Percentiles rank a stretch among this genome's conserved stretches.
Conservation (phyloP, 2,329 filamentous ascomycete species). For the Teratosphaeria gauchensis region DNA sequence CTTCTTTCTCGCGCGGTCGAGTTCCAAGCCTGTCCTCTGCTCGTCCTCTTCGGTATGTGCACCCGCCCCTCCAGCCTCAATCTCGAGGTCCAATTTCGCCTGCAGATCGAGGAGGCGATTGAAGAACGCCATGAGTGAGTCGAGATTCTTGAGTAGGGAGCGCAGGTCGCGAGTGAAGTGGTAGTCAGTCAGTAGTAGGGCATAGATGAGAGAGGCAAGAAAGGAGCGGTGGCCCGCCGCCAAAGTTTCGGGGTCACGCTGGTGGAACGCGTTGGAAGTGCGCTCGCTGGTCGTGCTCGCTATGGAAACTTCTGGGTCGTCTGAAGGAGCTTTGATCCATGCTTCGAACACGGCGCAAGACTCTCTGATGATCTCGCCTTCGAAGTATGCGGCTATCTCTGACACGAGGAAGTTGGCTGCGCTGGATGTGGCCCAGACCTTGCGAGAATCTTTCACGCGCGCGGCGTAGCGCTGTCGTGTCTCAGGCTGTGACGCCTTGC, state of each 20-base stretch:
- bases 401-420: slow-evolving; percentile 82
- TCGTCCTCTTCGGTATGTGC: slow-evolving; percentile 52
- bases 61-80: slow-evolving; percentile 64
- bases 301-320: not conserved
- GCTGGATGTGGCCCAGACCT: slow-evolving; percentile 81
- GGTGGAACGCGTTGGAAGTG: slow-evolving; percentile 8
- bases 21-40: slow-evolving; percentile 52
- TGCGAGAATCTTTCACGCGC: slow-evolving; percentile 61
- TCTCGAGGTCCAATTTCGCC: slow-evolving; percentile 67
- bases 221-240: slow-evolving; percentile 71
- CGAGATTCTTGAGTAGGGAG: slow-evolving; percentile 61
- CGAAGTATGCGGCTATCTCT: slow-evolving; percentile 79
- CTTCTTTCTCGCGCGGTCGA: slow-evolving; percentile 53
- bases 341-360: slow-evolving; percentile 70
- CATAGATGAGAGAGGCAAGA: slow-evolving; percentile 56
- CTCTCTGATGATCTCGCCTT: slow-evolving; percentile 75
- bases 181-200: slow-evolving; percentile 55
- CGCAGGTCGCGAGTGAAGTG: slow-evolving; percentile 58
- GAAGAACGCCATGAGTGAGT: slow-evolving; percentile 70
- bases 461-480: slow-evolving; percentile 51
- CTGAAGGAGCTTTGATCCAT: slow-evolving; percentile 43
- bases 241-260: slow-evolving; percentile 76
- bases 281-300: not conserved
- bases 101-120: slow-evolving; percentile 68
- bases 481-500: slow-evolving; percentile 39